A percentile compares a stretch with the other conserved stretches of the same genome.
phyloP scores from a whole-genome alignment of 306 rosid species.

The Datisca glomerata region DNA sequence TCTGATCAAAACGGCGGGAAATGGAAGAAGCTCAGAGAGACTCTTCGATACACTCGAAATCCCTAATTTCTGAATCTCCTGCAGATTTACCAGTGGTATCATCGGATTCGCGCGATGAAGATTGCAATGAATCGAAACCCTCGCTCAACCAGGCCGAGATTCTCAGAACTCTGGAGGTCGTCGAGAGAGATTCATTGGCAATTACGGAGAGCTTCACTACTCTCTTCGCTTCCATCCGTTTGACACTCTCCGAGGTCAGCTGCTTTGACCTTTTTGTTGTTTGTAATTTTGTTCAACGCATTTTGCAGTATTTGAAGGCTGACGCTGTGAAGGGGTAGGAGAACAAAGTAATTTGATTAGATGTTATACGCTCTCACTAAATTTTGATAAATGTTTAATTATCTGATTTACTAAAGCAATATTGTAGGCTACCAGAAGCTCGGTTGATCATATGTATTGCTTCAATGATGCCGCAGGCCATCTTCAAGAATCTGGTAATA shows the following conservation, averaged over 20 bases:
- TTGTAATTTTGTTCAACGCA: neutral
- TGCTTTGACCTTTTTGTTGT: neutral
- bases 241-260: constrained; percentile 54
- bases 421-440: constrained; percentile 47
- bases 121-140: constrained; percentile 11
- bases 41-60: constrained; percentile 15
- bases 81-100: constrained; percentile 3
- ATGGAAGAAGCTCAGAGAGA: constrained; percentile 19
- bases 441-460: constrained; percentile 72
- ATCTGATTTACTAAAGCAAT: constrained; percentile 2
- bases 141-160: constrained; percentile 30
- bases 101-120: constrained; percentile 9
- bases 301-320: constrained; percentile 2
- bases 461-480: constrained; percentile 77
- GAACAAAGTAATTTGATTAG: neutral
- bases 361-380: neutral
- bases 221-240: constrained; percentile 68
- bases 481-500: constrained; percentile 80
- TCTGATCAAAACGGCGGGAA: constrained; percentile 20
- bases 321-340: constrained; percentile 2
- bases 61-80: constrained; percentile 19
- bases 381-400: neutral
- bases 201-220: constrained; percentile 66
- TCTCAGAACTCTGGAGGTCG: constrained; percentile 54
- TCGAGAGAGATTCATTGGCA: constrained; percentile 68